Base-by-base conservation (phyloP, 2,329 filamentous ascomycete species). In the Diplodia seriata region DNA sequence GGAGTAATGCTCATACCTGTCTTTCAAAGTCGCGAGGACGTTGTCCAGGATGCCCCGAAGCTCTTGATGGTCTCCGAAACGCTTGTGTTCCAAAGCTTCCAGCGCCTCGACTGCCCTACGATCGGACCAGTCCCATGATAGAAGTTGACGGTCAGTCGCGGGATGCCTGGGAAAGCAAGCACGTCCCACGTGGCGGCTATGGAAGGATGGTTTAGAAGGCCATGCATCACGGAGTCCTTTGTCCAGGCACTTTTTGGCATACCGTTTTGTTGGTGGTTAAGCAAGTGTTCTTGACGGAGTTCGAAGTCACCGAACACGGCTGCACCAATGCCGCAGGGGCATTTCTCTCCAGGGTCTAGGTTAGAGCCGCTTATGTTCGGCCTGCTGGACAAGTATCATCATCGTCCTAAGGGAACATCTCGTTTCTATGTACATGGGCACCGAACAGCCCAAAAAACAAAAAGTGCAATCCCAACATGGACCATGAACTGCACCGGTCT, bases 101-200 rank as follows among this genome's bases (percentile, higher is more conserved):
- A 43, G 8, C 1, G 36, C 54, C 1, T 29, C 20, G 18, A 3
- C 11, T n/a, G 31, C 36, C 11, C 36, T 57, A 14, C 9, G 4
- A 29, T 43, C 36, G 3, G 3, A 14, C 54, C 54, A 57, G 20
- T 57, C 23, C 54, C 54, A 57, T 1, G 33, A 40, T 9, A 57
- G 33, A 6, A 1, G 26, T 2, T 12, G 40, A 0, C 18, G 14
- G 7, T 14, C 33, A 18, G 1, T 15, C 14, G 11, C 9, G 0
- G 9, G 1, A 33, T 0, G 0, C 1, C 11, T 20, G 20, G 18
- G 3, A 2, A n/a, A 11, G 18, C 9, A 2, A 20, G 7, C n/a
- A 43, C 11, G 12, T 6, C 8, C 8, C 54, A 56, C 15, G 11
- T 18, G 1, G 2, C 9, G 11, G 54, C 38, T 2, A 40, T 56